phyloP scores from a whole-genome alignment of 768 basidiomycete species.

The Mycena metata region DNA sequence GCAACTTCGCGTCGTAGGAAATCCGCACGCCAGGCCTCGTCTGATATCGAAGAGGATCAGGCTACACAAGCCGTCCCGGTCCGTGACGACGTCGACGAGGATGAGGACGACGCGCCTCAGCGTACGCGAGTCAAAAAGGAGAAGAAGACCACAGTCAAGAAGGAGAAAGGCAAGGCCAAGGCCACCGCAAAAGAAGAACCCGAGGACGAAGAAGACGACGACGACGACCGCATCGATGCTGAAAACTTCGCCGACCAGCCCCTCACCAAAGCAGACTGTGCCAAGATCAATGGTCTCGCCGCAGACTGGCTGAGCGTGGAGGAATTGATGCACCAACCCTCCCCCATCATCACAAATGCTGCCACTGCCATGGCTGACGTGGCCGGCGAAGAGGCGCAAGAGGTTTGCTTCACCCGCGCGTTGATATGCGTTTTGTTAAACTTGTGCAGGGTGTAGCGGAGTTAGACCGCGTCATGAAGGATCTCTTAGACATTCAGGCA shows the following conservation, averaged over 20 bases:
- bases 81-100: slow-evolving; percentile 53
- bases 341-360: slow-evolving; percentile 63
- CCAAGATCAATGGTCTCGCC: slow-evolving; percentile 68
- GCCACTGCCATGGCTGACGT: slow-evolving; percentile 74
- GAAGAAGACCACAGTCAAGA: slow-evolving; percentile 50
- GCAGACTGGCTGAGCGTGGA: slow-evolving; percentile 74
- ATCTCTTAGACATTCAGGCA: slow-evolving; percentile 74
- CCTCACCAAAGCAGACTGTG: slow-evolving; percentile 64
- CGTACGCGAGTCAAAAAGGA: slow-evolving; percentile 52
- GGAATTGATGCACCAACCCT: slow-evolving; percentile 61
- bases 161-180: slow-evolving; percentile 44
- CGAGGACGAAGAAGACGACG: slow-evolving; percentile 56
- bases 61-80: slow-evolving; percentile 48
- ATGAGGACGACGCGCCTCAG: slow-evolving; percentile 56
- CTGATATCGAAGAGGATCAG: slow-evolving; percentile 72
- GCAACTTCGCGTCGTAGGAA: slow-evolving; percentile 56
- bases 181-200: slow-evolving; percentile 36
- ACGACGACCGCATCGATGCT: slow-evolving; percentile 70
- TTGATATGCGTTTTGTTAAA: not conserved
- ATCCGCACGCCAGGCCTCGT: slow-evolving; percentile 60
- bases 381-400: slow-evolving; percentile 64
- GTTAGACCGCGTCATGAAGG: slow-evolving; percentile 77
- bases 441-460: slow-evolving; percentile 63
- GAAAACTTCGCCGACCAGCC: slow-evolving; percentile 77
- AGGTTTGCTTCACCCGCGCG: slow-evolving; percentile 54